Evolutionary conservation across 371 early-diverging fungal species (phyloP), one percentile per base, ranked within the genome.

Genomic region (Furculomyces boomerangus): DNA sequence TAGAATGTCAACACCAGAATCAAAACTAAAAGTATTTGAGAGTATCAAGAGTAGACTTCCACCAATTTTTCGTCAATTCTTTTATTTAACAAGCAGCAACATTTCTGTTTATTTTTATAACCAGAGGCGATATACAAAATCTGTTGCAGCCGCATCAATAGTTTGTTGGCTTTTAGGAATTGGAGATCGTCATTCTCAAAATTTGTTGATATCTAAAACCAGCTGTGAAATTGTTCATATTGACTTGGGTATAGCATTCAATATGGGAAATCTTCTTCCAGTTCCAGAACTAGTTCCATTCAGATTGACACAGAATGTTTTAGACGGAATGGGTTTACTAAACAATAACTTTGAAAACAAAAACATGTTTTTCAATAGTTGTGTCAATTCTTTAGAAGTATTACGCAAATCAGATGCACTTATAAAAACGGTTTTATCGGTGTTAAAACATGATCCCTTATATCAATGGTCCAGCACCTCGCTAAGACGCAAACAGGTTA

Each of bases 111-210:
- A 92, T 89, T 81, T 85, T 62, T 64, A 73, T 45, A 77, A 77
- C 30, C 76, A 81, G n/a, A 68, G 73, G 13, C 64, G 74, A 8
- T 97, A 87, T 65, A 81, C 82, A 5, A 76, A 84, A 16, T 91
- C 93, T 37, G 75, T 90, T n/a, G 97, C 98, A 1, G 84, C 86
- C 0, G 88, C 84, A 69, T 90, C 89, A 8, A 86, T 96, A 51
- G 79, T 91, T 48, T 98, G 99, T 0, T 96, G 90, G 71, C 78
- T 98, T 18, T 83, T 99, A 60, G 99, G 99, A 1, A 73, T 99
- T 25, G 99, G 99, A 14, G 99, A 99, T 70, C 83, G 99, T 13
- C 99, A 99, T 67, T 60, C 88, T 60, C 94, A 97, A 63, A 99
- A 99, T 63, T 95, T 99, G 46, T 54, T 99, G 58, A 65, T 99